Base-by-base conservation (phyloP, 257 asterid species). In the Nicotiana otophora region DNA sequence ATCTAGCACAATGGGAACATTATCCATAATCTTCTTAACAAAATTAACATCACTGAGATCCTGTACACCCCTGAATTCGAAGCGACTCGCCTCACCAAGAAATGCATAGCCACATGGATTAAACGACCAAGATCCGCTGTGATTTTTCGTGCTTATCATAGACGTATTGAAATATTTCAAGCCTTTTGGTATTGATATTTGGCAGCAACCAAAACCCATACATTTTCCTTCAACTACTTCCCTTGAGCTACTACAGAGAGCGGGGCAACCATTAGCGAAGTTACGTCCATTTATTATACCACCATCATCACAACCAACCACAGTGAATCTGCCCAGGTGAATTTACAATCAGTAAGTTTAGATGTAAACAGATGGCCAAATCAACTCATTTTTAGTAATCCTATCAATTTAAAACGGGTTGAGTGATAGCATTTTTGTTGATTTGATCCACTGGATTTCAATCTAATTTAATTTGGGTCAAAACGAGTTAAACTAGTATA, bases 151-250 rank as follows among this genome's bases (percentile, higher is more conserved):
- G 1, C 82, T 63, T 0, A 4, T 11, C 4, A 89, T 14, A 0
- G 15, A 0, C 0, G 87, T 62, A 5, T 17, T 1, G 15, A 88
- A 89, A 5, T 2, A 36, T 84, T 86, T 85, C 3, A 92, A 33
- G 0, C 97, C 95, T 70, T 81, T 91, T 0, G 97, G 96, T 10
- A 93, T 86, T 0, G 84, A 60, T 0, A 86, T 87, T 58, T 91
- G 92, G 15, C 94, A 89, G 46, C 97, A 93, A 8, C 96, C 97
- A 12, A 88, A 65, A 2, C 97, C 96, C 12, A 86, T 36, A 76
- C 90, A 84, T 4, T 82, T 84, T 4, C 93, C 89, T 15, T 89
- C 91, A 10, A 87, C 78, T 79, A 92, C n/a, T 57, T 89, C 85
- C 4, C 39, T 84, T 0, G 54, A 72, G 55, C 20, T 62, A 0